phyloP scores from a whole-genome alignment of 352 stramenopile genomes.

The Thalassiosira allenii region DNA sequence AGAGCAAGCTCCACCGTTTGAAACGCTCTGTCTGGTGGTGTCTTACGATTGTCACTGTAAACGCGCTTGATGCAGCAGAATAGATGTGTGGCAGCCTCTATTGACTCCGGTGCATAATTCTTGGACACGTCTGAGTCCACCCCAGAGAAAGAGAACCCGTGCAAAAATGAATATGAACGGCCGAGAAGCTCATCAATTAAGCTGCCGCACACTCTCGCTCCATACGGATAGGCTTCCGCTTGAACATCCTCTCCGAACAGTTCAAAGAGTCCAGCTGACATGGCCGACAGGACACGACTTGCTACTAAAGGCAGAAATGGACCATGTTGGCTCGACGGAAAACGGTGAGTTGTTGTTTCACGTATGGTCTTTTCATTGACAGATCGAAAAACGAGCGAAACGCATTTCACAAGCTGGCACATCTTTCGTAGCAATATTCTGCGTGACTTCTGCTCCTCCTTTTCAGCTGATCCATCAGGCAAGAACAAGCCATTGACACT shows the following conservation, averaged over 20 bases:
- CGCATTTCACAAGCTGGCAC: conserved; percentile 76
- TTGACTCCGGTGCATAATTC: conserved; percentile 68
- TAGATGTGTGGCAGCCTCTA: conserved; percentile 66
- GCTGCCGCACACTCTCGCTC: conserved; percentile 60
- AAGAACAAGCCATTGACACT: conserved; percentile 70
- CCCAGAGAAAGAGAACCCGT: conserved; percentile 71
- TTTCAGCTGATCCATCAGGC: conserved; percentile 28
- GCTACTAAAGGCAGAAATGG: conserved; percentile 73
- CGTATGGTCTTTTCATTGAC: conserved; percentile 61
- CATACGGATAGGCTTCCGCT: conserved; percentile 68
- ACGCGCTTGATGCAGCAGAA: conserved; percentile 82
- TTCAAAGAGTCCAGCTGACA: conserved; percentile 74
- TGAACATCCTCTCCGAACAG: conserved; percentile 72
- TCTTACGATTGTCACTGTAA: conserved; percentile 65
- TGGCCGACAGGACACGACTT: conserved; percentile 68
- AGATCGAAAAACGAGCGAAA: conserved; percentile 66
- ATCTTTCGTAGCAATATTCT: conserved; percentile 66
- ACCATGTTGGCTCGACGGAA: conserved; percentile 50
- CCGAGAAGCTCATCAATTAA: conserved; percentile 75
- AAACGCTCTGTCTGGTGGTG: conserved; percentile 71
- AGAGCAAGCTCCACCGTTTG: conserved; percentile 70
- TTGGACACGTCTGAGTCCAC: conserved; percentile 22
- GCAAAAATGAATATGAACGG: conserved; percentile 70
- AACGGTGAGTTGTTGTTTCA: conserved; percentile 25
- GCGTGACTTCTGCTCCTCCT: conserved; percentile 17